These are phyloP conservation scores for Teunomyces funiuensis DNA, from an alignment of 805 yeast genomes.

Conservation along the genomic window DNA sequence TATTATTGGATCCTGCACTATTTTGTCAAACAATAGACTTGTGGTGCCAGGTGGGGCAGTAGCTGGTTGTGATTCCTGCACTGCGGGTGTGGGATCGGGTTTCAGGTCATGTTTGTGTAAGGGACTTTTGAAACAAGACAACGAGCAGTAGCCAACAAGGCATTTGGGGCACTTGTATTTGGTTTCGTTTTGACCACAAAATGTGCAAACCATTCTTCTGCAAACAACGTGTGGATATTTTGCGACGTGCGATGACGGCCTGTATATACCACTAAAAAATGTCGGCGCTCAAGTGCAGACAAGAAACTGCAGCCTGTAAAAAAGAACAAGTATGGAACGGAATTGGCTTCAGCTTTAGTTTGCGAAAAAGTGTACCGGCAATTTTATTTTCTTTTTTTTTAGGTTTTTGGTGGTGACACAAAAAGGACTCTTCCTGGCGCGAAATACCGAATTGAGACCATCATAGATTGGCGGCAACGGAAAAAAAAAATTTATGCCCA, in stretches of 20 bases:
- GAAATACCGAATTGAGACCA: neutral
- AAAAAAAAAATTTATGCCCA: too few relatives aligned
- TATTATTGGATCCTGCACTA: conserved; percentile 46
- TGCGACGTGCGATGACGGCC: neutral
- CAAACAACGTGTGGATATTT: neutral
- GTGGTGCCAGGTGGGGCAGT: neutral
- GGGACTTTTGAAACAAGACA: conserved; percentile 57
- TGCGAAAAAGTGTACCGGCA: too few relatives aligned
- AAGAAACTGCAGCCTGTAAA: too few relatives aligned
- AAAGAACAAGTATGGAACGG: too few relatives aligned
- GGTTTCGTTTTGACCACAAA: conserved; percentile 36
- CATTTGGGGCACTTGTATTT: conserved; percentile 64
- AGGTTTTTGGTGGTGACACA: neutral
- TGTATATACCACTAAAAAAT: neutral
- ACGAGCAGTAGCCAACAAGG: conserved; percentile 49
- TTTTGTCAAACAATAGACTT: conserved; percentile 15
- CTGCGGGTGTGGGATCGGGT: neutral
- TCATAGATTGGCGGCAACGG: too few relatives aligned
- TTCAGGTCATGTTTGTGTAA: conserved; percentile 26
- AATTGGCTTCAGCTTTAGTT: too few relatives aligned
- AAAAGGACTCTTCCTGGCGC: neutral
- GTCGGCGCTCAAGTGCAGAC: too few relatives aligned
- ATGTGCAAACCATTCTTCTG: conserved; percentile 28
- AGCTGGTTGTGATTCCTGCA: neutral
- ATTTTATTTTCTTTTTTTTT: conserved; percentile 3